Evolutionary conservation across 208 protist species (phyloP).

Genomic region (Phytomonas sp.): DNA sequence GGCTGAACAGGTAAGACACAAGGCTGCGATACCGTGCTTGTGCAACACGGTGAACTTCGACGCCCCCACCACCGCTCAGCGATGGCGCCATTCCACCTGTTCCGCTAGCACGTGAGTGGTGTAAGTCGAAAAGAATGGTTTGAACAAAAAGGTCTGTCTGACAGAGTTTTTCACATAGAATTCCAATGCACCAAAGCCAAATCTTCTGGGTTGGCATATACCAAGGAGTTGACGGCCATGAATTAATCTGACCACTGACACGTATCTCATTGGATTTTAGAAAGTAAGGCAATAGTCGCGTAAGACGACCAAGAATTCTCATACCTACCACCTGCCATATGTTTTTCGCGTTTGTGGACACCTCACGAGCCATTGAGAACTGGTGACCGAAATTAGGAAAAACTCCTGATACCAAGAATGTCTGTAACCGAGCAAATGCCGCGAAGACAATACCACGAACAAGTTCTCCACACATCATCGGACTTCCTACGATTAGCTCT

Average conservation of each 20-base stretch:
- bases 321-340: neutral
- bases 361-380: neutral
- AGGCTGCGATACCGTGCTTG: constrained; percentile 18
- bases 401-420: neutral
- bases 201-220: constrained; percentile 14
- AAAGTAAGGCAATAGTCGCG: constrained; percentile 26
- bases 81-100: neutral
- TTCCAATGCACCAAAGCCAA: constrained; percentile 30
- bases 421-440: neutral
- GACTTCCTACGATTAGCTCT: neutral
- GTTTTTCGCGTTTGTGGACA: neutral
- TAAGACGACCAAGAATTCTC: constrained; percentile 20
- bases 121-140: constrained; percentile 32
- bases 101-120: constrained; percentile 10
- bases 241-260: constrained; percentile 5
- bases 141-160: constrained; percentile 26
- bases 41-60: neutral
- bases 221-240: neutral
- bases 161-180: constrained; percentile 30
- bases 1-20: constrained; percentile 58
- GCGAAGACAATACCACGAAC: neutral
- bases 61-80: neutral
- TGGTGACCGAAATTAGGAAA: neutral
- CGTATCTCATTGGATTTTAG: neutral
- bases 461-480: neutral